Evolutionary conservation across 306 rosid species (phyloP).

Genomic region (Urtica urens): DNA sequence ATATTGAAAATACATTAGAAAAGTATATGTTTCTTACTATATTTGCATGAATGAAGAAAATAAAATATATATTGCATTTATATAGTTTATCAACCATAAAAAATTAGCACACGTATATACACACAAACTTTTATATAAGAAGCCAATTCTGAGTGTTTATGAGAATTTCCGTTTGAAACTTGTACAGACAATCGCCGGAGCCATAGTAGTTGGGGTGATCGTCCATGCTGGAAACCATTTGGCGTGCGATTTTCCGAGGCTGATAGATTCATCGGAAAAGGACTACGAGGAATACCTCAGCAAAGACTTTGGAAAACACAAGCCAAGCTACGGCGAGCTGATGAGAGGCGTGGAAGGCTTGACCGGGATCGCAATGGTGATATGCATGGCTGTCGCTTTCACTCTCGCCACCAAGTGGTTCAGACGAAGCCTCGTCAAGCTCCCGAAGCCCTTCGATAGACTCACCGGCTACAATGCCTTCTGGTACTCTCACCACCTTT

Average conservation of each 20-base stretch:
- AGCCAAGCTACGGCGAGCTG: conserved; percentile 49
- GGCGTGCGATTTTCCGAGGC: conserved; percentile 89
- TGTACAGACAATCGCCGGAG: conserved; percentile 70
- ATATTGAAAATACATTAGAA: too few relatives aligned
- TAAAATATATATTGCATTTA: too few relatives aligned
- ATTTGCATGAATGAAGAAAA: too few relatives aligned
- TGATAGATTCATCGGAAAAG: conserved; percentile 22
- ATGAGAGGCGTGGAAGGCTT: conserved; percentile 63
- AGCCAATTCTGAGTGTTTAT: too few relatives aligned
- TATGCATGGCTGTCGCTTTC: conserved; percentile 71
- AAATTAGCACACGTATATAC: too few relatives aligned
- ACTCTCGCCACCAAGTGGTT: conserved; percentile 89
- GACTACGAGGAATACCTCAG: conserved; percentile 23
- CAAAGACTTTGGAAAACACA: conserved; percentile 45
- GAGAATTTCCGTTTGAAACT: background rate
- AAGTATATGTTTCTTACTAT: too few relatives aligned
- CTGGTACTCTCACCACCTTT: conserved; percentile 98
- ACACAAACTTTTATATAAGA: too few relatives aligned
- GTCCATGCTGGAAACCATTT: conserved; percentile 88
- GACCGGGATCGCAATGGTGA: conserved; percentile 83
- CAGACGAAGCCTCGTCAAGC: conserved; percentile 71
- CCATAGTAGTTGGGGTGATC: conserved; percentile 75
- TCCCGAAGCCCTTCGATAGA: conserved; percentile 83
- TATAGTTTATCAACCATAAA: too few relatives aligned
- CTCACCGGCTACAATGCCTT: conserved; percentile 94